Evolutionary conservation across 192 early-diverging fungal species (phyloP).

Genomic region (Rhizoclosmatium globosum): DNA sequence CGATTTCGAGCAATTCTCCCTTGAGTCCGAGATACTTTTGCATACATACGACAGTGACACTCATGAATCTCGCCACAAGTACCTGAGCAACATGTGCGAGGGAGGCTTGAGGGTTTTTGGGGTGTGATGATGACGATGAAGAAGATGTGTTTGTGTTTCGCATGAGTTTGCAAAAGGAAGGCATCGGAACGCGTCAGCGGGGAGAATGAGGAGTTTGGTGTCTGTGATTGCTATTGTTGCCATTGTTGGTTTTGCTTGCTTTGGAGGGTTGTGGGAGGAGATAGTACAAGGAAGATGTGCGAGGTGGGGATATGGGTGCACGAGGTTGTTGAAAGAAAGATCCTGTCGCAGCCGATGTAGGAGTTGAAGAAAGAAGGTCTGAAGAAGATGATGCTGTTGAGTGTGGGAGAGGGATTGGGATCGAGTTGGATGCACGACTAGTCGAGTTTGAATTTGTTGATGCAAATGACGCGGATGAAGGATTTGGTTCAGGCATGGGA

Average conservation of each 20-base stretch:
- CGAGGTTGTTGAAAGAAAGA: too few species aligned
- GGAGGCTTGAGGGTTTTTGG: not conserved
- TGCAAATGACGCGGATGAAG: too few species aligned
- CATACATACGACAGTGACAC: slow-evolving; percentile 73
- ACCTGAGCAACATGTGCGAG: slow-evolving; percentile 92
- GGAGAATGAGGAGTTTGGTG: slow-evolving; percentile 93
- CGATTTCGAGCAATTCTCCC: slow-evolving; percentile 85
- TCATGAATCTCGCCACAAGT: slow-evolving; percentile 93
- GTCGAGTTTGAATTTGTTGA: too few species aligned
- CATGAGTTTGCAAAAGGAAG: not conserved
- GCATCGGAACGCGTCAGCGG: slow-evolving; percentile 87
- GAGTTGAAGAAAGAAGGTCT: not conserved
- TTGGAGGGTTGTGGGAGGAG: too few species aligned
- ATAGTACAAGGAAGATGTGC: slow-evolving; percentile 21
- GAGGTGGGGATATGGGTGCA: not conserved
- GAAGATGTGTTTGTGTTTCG: not conserved
- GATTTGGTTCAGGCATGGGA: too few species aligned
- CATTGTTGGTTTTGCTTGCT: slow-evolving; percentile 69
- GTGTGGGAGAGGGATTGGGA: not conserved
- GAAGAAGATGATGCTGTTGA: not conserved
- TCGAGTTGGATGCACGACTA: not conserved
- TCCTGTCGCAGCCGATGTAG: not conserved
- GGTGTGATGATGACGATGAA: not conserved
- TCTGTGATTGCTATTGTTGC: slow-evolving; percentile 85
- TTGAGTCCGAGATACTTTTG: slow-evolving; percentile 73